These are phyloP conservation scores for Parathielavia hyrcaniae DNA, from an alignment of 495 filamentous ascomycete genomes.

Conservation along the genomic window DNA sequence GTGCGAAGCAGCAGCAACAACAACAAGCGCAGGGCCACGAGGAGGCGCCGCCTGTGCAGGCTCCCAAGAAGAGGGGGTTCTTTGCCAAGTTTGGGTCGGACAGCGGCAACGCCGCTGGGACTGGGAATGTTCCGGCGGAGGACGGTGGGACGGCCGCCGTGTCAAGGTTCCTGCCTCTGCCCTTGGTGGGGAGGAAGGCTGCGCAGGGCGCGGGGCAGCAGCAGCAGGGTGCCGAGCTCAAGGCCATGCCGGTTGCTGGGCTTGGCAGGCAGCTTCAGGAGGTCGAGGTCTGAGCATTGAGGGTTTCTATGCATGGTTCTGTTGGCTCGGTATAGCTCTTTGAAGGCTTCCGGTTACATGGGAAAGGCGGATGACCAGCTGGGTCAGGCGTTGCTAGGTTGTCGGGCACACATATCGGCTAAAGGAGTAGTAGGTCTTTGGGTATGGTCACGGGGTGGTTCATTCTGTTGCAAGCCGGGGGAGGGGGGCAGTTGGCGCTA, in stretches of 20 bases:
- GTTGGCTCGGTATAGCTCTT: too few species aligned
- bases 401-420: background rate
- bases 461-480: background rate
- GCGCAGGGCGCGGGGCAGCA: constrained; percentile 63
- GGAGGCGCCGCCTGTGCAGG: constrained; percentile 9
- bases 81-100: constrained; percentile 78
- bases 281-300: constrained; percentile 28
- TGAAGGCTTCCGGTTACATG: too few species aligned
- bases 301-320: background rate
- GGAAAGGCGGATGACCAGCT: too few species aligned
- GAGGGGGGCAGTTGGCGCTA: background rate
- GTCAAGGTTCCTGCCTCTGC: constrained; percentile 58
- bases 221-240: constrained; percentile 58
- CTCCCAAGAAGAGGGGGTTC: constrained; percentile 69
- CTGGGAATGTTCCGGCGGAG: background rate
- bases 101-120: background rate
- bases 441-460: background rate
- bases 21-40: constrained; percentile 35
- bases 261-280: constrained; percentile 30
- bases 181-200: constrained; percentile 51
- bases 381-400: background rate
- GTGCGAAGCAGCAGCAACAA: constrained; percentile 39
- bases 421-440: background rate
- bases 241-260: constrained; percentile 38
- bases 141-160: constrained; percentile 36